Evolutionary conservation across 805 yeast species (phyloP), one percentile per base, ranked within the genome.

Genomic region (Torulaspora microellipsoides): DNA sequence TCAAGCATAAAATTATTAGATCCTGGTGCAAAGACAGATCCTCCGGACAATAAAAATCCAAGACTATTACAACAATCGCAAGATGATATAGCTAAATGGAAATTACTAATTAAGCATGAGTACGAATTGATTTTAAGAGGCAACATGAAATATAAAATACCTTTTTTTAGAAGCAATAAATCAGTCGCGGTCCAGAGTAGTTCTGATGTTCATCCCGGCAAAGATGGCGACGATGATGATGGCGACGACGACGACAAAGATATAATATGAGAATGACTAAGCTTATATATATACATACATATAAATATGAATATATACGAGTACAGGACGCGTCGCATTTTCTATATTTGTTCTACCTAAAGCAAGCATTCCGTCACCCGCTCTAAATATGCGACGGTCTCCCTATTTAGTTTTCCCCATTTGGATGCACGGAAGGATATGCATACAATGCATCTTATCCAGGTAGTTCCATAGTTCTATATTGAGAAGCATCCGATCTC

Each of bases 81-180:
- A 11, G 60, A 64, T 40, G 71, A 67, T 38, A 44, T 56, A 15
- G 66, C 75, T 42, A 80, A 80, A 56, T 90, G 98, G 98, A 76
- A 77, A 40, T 69, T 71, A 10, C 77, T 91, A 10, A 79, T 83
- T 9, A 76, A 78, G 47, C 77, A 85, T 58, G 95, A 95, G 10
- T 91, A 90, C 62, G 96, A 88, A 47, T 68, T 91, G 52, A 84
- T 88, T 15, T 72, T 91, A 3, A 71, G 95, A 38, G 98, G 98
- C 1, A 80, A 82, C 15, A 72, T 91, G 59, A 80, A 77, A 56
- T 91, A 91, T 64, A 77, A 76, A 38, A 69, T 89, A 41, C 93
- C 95, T 1, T 70, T 90, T 49, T 69, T 74, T 27, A 65, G 65
- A 29, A 69, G 73, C 8, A 71, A 70, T 37, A 75, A 77, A 55